Conservation (phyloP, 306 rosid genomes). For the Gastrolobium bilobum region DNA sequence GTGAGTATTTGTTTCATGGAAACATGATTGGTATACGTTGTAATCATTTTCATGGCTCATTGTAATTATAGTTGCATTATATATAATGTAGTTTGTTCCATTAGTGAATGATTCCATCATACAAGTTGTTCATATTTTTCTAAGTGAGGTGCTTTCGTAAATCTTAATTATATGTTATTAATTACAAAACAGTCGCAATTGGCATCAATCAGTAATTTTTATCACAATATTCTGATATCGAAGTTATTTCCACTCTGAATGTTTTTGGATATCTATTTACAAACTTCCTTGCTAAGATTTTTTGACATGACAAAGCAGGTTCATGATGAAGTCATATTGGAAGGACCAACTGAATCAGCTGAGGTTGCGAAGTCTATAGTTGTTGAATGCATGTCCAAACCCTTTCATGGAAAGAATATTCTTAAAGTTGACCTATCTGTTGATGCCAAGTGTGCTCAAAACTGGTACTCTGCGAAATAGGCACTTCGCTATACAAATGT, state of each 20-base stretch:
- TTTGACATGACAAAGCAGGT: slow-evolving; percentile 62
- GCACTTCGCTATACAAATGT: neutral
- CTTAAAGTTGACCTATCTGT: slow-evolving; percentile 86
- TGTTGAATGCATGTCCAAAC: slow-evolving; percentile 90
- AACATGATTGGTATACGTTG: neutral
- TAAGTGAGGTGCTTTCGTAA: neutral
- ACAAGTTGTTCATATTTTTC: neutral
- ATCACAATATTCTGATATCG: neutral
- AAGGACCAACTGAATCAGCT: slow-evolving; percentile 86
- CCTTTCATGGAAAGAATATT: slow-evolving; percentile 74
- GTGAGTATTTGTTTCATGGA: too few species aligned
- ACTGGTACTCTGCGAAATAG: slow-evolving; percentile 87
- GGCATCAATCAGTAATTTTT: neutral
- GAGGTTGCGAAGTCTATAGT: slow-evolving; percentile 85
- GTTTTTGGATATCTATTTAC: slow-evolving; percentile 1
- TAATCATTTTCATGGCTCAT: neutral
- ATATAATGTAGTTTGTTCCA: too few species aligned
- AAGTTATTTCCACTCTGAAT: slow-evolving; percentile 12
- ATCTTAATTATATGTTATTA: neutral
- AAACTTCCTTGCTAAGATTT: slow-evolving; percentile 35
- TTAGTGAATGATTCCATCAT: neutral
- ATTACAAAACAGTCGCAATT: neutral
- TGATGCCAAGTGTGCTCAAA: slow-evolving; percentile 91
- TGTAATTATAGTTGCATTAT: too few species aligned
- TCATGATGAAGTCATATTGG: slow-evolving; percentile 94